A percentile compares a stretch with the other conserved stretches of the same genome.
These are phyloP conservation scores for Barbatosphaeria neglecta DNA, from an alignment of 495 filamentous ascomycete species.

Conservation along the genomic window DNA sequence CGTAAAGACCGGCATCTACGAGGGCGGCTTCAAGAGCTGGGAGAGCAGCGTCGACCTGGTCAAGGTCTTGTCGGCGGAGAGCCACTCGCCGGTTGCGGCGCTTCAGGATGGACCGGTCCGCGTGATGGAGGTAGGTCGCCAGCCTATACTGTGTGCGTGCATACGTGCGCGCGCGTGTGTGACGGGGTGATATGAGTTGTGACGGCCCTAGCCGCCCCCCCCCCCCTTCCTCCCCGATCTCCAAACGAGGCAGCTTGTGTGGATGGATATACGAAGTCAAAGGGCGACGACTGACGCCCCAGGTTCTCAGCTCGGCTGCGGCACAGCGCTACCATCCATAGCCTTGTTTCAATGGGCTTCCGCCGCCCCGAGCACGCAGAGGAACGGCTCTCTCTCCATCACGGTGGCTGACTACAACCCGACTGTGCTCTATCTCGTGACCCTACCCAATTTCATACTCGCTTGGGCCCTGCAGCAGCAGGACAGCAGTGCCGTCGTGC, in stretches of 20 bases:
- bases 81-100: constrained; percentile 47
- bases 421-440: constrained; percentile 73
- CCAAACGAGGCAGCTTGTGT: not conserved
- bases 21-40: constrained; percentile 99
- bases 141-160: too few relatives aligned
- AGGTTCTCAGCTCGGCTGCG: constrained; percentile 66
- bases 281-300: constrained; percentile 9
- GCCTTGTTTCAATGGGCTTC: constrained; percentile 65
- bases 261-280: not conserved
- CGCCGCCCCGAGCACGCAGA: constrained; percentile 9
- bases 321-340: constrained; percentile 75
- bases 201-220: not conserved
- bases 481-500: constrained; percentile 13
- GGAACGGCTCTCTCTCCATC: constrained; percentile 39
- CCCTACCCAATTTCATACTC: constrained; percentile 76
- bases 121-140: constrained; percentile 73
- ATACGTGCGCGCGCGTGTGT: too few relatives aligned
- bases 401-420: constrained; percentile 85
- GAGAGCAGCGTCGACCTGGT: constrained; percentile 88
- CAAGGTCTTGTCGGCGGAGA: constrained; percentile 43
- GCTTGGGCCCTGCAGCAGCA: constrained; percentile 53
- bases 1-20: constrained; percentile 82
- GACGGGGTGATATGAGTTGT: too few relatives aligned
- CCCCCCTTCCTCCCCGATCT: too few relatives aligned
- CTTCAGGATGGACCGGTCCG: constrained; percentile 25